Evolutionary conservation across 495 filamentous ascomycete genomes (phyloP).

Genomic region (Jackrogersella multiformis): DNA sequence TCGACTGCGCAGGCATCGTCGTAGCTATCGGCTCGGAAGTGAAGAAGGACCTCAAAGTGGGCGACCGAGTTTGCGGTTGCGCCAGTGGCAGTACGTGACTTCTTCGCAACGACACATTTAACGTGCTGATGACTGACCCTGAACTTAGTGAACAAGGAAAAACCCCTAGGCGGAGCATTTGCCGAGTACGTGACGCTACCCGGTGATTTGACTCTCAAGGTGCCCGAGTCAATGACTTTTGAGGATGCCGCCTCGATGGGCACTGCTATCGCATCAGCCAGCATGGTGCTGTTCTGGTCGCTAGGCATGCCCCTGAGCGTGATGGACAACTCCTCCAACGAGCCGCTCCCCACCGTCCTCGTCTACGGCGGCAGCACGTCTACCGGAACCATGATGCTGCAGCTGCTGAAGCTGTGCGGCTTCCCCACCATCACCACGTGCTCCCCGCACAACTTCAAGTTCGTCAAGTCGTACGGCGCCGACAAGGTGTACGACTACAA

Average conservation of each 20-base stretch:
- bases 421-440: constrained; percentile 62
- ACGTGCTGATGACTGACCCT: background rate
- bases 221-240: background rate
- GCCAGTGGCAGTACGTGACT: constrained; percentile 3
- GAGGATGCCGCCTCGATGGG: constrained; percentile 2
- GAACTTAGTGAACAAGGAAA: background rate
- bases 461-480: constrained; percentile 63
- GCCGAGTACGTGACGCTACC: constrained; percentile 8
- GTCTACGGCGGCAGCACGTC: constrained; percentile 59
- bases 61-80: constrained; percentile 7
- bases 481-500: constrained; percentile 65
- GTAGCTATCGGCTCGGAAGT: constrained; percentile 1
- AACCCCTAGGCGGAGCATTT: background rate
- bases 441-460: constrained; percentile 63
- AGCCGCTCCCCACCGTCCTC: constrained; percentile 46
- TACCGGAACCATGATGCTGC: constrained; percentile 56
- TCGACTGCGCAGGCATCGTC: constrained; percentile 1
- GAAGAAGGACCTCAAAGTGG: constrained; percentile 5
- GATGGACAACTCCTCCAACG: constrained; percentile 32
- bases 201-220: constrained; percentile 5
- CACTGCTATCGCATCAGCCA: constrained; percentile 6
- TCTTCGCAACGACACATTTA: background rate
- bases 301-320: constrained; percentile 4
- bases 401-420: constrained; percentile 53
- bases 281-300: constrained; percentile 8